A percentile compares a stretch with the other conserved stretches of the same genome.
These are phyloP conservation scores for Globisporangium cederbergense DNA, from an alignment of 352 stramenopile genomes.

Conservation along the genomic window DNA sequence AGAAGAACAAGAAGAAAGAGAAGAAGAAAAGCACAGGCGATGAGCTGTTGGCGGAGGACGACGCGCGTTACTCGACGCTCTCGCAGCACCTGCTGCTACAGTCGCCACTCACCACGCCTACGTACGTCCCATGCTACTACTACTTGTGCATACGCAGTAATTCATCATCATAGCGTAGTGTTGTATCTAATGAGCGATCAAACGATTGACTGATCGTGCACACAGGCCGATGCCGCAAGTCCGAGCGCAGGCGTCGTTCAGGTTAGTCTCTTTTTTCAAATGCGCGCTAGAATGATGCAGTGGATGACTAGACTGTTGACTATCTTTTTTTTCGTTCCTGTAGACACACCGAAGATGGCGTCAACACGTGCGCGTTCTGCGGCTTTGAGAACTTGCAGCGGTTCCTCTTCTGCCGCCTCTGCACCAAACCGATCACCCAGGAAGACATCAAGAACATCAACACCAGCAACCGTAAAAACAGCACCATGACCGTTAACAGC, in stretches of 20 bases:
- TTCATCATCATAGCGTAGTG: background rate
- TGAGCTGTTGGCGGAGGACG: background rate
- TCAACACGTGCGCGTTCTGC: no score
- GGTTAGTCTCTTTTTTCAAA: background rate
- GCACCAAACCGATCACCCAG: background rate
- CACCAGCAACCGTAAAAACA: background rate
- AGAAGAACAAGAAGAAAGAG: background rate
- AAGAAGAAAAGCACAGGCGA: background rate
- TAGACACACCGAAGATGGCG: background rate
- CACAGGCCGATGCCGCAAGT: background rate
- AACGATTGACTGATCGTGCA: background rate
- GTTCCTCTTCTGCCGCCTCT: constrained; percentile 88
- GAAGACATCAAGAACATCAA: background rate
- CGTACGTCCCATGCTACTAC: background rate
- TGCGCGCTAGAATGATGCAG: background rate
- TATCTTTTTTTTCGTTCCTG: background rate
- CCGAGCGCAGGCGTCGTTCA: background rate
- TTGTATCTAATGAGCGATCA: background rate
- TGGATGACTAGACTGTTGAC: no score
- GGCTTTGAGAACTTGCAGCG: no score
- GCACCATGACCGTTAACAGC: no score
- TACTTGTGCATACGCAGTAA: background rate
- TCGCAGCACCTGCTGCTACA: background rate
- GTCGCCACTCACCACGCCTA: background rate
- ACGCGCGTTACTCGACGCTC: background rate